These are phyloP conservation scores for Monosporascus sp. DNA, from an alignment of 2,329 filamentous ascomycete species.

Conservation along the genomic window DNA sequence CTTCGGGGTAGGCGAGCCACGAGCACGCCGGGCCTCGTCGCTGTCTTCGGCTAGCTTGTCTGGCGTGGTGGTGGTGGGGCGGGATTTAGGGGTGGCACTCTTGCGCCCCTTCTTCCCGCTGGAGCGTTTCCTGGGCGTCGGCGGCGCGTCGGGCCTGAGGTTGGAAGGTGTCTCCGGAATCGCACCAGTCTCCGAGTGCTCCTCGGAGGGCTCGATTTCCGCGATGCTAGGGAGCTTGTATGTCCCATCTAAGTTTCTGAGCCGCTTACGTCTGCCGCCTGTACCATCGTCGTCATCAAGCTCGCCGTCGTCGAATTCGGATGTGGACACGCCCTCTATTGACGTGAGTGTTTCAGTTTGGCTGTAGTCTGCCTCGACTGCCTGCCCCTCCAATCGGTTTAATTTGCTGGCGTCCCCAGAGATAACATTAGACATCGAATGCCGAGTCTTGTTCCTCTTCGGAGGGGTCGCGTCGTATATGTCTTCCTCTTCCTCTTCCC, in stretches of 20 bases:
- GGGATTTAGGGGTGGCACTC: too few species aligned
- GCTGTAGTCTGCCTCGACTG: background rate
- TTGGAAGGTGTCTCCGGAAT: conserved; percentile 14
- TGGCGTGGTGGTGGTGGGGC: too few species aligned
- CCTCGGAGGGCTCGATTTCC: conserved; percentile 11
- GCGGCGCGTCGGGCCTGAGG: conserved; percentile 6
- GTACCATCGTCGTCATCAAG: background rate
- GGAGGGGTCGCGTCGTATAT: background rate
- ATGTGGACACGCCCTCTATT: background rate
- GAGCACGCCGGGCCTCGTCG: too few species aligned
- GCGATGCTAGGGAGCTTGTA: background rate
- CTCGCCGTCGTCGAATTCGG: background rate
- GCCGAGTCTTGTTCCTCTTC: background rate
- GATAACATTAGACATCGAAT: too few species aligned
- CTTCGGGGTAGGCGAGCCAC: too few species aligned
- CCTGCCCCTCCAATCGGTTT: too few species aligned
- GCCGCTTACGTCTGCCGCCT: conserved; percentile 3
- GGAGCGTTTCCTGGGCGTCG: conserved; percentile 1
- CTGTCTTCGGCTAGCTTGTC: too few species aligned
- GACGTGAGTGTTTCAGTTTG: background rate
- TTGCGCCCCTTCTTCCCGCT: background rate
- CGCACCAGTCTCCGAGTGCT: conserved; percentile 21
- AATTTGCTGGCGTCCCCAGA: too few species aligned
- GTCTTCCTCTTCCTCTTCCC: background rate
- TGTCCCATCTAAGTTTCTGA: background rate